A percentile compares a stretch with the other conserved stretches of the same genome.
Evolutionary conservation across 139 green algal species (phyloP).

Genomic region (Auxenochlorella pyrenoidosa): DNA sequence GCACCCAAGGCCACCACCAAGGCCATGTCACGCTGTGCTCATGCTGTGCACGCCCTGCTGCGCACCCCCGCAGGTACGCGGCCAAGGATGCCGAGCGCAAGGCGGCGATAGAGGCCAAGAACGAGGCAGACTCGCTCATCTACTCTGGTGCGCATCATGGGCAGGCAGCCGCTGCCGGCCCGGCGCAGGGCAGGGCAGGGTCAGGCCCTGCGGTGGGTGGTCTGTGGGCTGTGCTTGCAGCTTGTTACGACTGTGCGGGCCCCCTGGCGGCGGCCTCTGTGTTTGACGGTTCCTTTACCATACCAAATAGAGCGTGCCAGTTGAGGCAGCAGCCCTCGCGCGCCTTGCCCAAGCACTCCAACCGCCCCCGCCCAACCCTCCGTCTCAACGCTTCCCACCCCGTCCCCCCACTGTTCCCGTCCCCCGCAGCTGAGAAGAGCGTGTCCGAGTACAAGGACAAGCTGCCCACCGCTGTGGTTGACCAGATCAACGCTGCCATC

Average conservation of each 20-base stretch:
- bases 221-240: too few relatives aligned
- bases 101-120: slow-evolving; percentile 93
- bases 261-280: too few relatives aligned
- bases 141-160: slow-evolving; percentile 81
- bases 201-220: too few relatives aligned
- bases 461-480: slow-evolving; percentile 81
- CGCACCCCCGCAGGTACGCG: slow-evolving; percentile 2
- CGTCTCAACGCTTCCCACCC: not conserved
- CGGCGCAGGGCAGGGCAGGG: too few relatives aligned
- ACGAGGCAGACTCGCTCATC: slow-evolving; percentile 92
- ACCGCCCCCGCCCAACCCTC: not conserved
- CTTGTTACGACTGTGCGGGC: too few relatives aligned
- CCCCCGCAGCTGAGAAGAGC: slow-evolving; percentile 79
- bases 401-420: not conserved
- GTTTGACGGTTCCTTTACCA: too few relatives aligned
- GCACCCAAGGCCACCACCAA: too few relatives aligned
- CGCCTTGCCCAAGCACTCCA: too few relatives aligned
- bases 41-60: too few relatives aligned
- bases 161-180: not conserved
- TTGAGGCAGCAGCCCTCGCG: too few relatives aligned
- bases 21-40: too few relatives aligned
- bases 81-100: slow-evolving; percentile 74
- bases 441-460: slow-evolving; percentile 94
- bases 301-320: too few relatives aligned
- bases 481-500: slow-evolving; percentile 90